Conservation (phyloP, 176 grass and related monocot species). For the Areca catechu region DNA sequence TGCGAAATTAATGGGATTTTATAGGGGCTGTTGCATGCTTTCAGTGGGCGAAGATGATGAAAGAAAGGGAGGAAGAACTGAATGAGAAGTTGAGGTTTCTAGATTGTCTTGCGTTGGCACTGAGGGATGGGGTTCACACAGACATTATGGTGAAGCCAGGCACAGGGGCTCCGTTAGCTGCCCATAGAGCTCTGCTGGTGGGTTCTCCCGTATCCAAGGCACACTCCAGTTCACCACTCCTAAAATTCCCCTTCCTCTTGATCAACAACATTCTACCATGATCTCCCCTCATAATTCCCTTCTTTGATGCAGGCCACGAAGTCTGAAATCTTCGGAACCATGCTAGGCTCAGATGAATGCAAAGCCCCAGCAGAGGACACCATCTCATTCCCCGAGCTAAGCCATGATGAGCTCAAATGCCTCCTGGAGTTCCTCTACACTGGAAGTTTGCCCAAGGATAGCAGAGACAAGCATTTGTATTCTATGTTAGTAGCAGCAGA, state of each 20-base stretch:
- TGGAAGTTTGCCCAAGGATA: conserved; percentile 7
- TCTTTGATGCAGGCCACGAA: conserved; percentile 29
- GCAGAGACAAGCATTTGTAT: neutral
- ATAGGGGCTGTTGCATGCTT: conserved; percentile 54
- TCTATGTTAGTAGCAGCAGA: conserved; percentile 54
- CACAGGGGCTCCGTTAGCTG: conserved; percentile 39
- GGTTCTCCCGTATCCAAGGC: neutral
- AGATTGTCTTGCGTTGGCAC: conserved; percentile 31
- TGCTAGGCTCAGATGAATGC: conserved; percentile 44
- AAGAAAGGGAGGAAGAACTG: conserved; percentile 27
- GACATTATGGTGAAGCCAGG: conserved; percentile 61
- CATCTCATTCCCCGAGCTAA: conserved; percentile 49
- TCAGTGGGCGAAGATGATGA: conserved; percentile 48
- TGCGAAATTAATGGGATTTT: neutral
- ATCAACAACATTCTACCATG: too few relatives aligned
- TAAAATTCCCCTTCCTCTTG: too few relatives aligned
- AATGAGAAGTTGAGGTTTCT: conserved; percentile 42
- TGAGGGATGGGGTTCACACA: conserved; percentile 56
- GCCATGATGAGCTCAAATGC: conserved; percentile 46
- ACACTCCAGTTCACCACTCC: too few relatives aligned
- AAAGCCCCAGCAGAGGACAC: conserved; percentile 48
- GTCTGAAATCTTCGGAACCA: conserved; percentile 61
- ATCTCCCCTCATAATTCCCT: too few relatives aligned
- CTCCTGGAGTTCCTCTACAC: conserved; percentile 66
- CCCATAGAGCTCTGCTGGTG: conserved; percentile 76